These are phyloP conservation scores for Galeopsis tetrahit DNA, from an alignment of 257 asterid species.

Conservation along the genomic window DNA sequence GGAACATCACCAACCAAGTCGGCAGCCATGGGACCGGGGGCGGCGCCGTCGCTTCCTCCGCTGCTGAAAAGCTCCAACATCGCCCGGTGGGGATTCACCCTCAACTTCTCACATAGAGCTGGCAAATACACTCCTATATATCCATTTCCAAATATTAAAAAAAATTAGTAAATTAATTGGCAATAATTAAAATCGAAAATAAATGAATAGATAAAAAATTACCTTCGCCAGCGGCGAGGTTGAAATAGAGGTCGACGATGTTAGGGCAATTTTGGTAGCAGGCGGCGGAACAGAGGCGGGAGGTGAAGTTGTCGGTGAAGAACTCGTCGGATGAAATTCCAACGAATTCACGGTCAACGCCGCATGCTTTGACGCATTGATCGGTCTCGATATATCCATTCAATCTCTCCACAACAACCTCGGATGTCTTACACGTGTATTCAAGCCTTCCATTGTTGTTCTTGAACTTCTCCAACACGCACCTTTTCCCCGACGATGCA, in stretches of 20 bases:
- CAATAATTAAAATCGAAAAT: background rate
- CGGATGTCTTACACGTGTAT: conserved; percentile 76
- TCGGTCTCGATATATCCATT: conserved; percentile 74
- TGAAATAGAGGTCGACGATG: conserved; percentile 76
- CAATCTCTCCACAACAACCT: conserved; percentile 66
- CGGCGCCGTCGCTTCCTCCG: conserved; percentile 58
- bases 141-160: background rate
- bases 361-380: conserved; percentile 68
- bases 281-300: conserved; percentile 64
- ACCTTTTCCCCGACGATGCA: conserved; percentile 88
- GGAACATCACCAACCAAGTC: conserved; percentile 35
- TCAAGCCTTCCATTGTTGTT: conserved; percentile 41
- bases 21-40: conserved; percentile 38
- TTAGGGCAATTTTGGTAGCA: conserved; percentile 86
- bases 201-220: background rate
- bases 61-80: conserved; percentile 66
- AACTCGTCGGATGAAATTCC: conserved; percentile 83
- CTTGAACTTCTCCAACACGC: conserved; percentile 67
- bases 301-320: conserved; percentile 54
- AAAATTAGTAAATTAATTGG: background rate
- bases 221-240: conserved; percentile 93
- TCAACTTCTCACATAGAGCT: conserved; percentile 59
- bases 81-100: conserved; percentile 59
- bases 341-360: conserved; percentile 63
- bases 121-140: conserved; percentile 72